These are phyloP conservation scores for Ceratocystis eucalypticola DNA, from an alignment of 2,329 filamentous ascomycete genomes.

Conservation along the genomic window DNA sequence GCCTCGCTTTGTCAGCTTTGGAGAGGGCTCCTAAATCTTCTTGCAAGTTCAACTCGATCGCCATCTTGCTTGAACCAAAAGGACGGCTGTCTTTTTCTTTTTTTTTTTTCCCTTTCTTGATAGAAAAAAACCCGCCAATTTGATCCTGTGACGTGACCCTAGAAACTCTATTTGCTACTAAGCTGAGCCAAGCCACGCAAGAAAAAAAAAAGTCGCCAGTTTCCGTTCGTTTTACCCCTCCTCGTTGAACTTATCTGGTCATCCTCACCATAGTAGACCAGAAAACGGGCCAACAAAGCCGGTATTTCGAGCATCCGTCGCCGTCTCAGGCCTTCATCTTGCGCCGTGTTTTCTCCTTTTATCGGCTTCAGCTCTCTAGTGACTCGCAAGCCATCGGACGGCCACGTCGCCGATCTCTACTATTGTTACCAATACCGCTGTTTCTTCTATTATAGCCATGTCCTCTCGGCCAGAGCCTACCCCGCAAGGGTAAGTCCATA, in stretches of 20 bases:
- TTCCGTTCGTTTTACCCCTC: slow-evolving; percentile 5
- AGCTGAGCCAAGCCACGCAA: slow-evolving; percentile 1
- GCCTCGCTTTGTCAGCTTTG: slow-evolving; percentile 4
- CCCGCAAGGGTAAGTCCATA: slow-evolving; percentile 20
- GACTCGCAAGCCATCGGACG: background rate
- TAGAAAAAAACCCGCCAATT: background rate
- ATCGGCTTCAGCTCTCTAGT: background rate
- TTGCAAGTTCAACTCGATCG: background rate
- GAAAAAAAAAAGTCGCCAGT: background rate
- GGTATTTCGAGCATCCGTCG: too few relatives aligned
- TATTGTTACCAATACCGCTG: background rate
- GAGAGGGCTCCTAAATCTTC: background rate
- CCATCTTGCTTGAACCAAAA: background rate
- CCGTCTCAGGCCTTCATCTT: too few relatives aligned
- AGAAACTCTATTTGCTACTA: slow-evolving; percentile 3
- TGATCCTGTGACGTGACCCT: slow-evolving; percentile 2
- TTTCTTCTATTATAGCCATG: slow-evolving; percentile 6
- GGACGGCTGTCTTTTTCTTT: slow-evolving; percentile 1
- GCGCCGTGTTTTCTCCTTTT: background rate
- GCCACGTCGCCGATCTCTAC: background rate
- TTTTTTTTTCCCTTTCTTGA: background rate
- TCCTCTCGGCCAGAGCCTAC: slow-evolving; percentile 14
- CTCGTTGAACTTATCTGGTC: background rate
- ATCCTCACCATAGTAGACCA: background rate
- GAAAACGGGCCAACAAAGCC: too few relatives aligned